Percentiles rank a stretch among this genome's conserved stretches.
These are phyloP conservation scores for Crithidia thermophila DNA, from an alignment of 208 protist genomes.

Conservation along the genomic window DNA sequence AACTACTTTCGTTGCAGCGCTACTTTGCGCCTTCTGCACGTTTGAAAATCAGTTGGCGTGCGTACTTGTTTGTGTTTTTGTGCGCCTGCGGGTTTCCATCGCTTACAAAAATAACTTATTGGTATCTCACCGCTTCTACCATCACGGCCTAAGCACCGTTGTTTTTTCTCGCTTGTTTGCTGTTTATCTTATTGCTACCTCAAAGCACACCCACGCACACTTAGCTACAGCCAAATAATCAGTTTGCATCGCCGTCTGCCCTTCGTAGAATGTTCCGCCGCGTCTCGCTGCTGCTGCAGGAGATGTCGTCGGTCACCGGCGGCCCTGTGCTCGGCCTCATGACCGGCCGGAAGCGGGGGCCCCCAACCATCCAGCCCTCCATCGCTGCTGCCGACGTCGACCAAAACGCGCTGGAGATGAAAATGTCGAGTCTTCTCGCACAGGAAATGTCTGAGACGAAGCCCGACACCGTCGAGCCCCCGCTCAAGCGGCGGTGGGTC, in stretches of 20 bases:
- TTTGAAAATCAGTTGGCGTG: neutral
- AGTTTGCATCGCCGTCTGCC: too few relatives aligned
- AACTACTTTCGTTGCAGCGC: too few relatives aligned
- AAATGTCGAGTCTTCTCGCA: constrained; percentile 41
- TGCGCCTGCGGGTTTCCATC: neutral
- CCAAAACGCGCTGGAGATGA: constrained; percentile 38
- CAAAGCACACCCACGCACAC: too few relatives aligned
- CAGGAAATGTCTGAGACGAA: constrained; percentile 18
- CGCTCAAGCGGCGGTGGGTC: constrained; percentile 67
- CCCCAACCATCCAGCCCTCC: constrained; percentile 42
- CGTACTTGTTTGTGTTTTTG: neutral
- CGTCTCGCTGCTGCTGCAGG: constrained; percentile 7
- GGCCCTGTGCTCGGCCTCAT: constrained; percentile 12
- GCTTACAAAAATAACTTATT: too few relatives aligned
- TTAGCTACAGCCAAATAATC: too few relatives aligned
- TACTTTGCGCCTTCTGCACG: too few relatives aligned
- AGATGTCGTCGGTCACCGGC: constrained; percentile 6
- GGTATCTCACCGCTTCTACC: too few relatives aligned
- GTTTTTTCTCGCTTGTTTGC: too few relatives aligned
- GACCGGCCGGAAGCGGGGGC: neutral
- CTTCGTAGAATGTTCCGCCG: constrained; percentile 17
- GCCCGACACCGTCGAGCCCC: constrained; percentile 31
- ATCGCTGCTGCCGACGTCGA: constrained; percentile 41
- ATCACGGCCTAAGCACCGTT: too few relatives aligned
- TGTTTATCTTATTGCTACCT: too few relatives aligned